Conservation (phyloP, 805 yeast genomes). For the Cyberlindnera americana region DNA sequence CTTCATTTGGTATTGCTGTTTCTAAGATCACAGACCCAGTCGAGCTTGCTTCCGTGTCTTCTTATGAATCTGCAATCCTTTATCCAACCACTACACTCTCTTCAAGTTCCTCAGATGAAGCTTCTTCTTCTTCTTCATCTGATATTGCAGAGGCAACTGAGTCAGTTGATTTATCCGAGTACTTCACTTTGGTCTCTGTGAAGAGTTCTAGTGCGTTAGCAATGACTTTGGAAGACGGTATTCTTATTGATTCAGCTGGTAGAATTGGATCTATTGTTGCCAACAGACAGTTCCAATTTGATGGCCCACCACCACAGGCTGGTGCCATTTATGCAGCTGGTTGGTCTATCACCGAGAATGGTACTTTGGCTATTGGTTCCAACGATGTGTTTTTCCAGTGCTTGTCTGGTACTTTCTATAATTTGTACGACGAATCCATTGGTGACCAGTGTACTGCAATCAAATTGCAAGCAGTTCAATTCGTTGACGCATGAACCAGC, state of each 20-base stretch:
- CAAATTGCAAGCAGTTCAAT: constrained; percentile 52
- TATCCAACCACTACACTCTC: constrained; percentile 7
- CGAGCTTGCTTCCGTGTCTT: constrained; percentile 22
- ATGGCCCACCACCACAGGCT: constrained; percentile 84
- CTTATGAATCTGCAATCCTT: constrained; percentile 15
- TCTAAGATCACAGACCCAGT: constrained; percentile 29
- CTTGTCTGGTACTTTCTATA: constrained; percentile 72
- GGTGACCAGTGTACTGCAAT: constrained; percentile 64
- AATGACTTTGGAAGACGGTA: constrained; percentile 47
- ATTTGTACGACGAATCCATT: constrained; percentile 62
- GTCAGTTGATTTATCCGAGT: constrained; percentile 8
- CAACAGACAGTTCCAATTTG: constrained; percentile 82
- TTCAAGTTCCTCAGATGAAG: constrained; percentile 32
- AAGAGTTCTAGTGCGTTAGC: constrained; percentile 46
- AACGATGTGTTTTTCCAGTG: constrained; percentile 66
- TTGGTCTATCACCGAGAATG: constrained; percentile 54
- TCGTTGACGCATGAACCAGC: constrained; percentile 34
- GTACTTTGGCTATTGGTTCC: constrained; percentile 61
- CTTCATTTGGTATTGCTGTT: constrained; percentile 42
- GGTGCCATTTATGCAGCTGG: constrained; percentile 70
- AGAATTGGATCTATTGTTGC: constrained; percentile 80
- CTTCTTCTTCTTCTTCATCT: constrained; percentile 9
- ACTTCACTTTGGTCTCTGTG: constrained; percentile 35
- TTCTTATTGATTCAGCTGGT: constrained; percentile 55
- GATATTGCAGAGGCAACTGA: constrained; percentile 6